Evolutionary conservation across 169 alveolate genomes (phyloP), one percentile per base, ranked within the genome.

Genomic region (Plasmodium inui): DNA sequence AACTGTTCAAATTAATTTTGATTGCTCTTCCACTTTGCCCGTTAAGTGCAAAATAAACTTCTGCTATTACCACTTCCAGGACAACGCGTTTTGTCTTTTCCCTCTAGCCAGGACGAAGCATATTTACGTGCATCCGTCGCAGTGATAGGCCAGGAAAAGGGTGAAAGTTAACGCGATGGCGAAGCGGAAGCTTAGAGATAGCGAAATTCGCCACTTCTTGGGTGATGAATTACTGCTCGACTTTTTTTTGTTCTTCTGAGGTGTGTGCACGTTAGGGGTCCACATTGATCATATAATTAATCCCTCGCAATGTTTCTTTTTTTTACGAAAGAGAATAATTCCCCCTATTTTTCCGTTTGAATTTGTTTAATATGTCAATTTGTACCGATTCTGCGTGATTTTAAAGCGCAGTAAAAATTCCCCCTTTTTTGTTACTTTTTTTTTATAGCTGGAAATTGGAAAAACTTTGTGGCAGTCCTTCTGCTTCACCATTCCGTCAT

Each of bases 1-100:
- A 79, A 57, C 44, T 55, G 57, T 88, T 22, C 78, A 41, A 79
- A 50, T 79, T 39, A 79, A 88, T 88, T 88, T 88, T 88, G 90
- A 88, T 88, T 88, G 71, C 57, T 79, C 82, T 34, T 88, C 78
- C 30, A 88, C 94, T 19, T 79, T 88, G 57, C 94, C 94, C 46
- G 57, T 80, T 50, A 88, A 88, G 72, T 88, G 94, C 53, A 88
- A 88, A 22, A 19, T 88, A 61, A 78, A 37, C 79, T 80, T 88
- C 41, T 88, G 86, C 73, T 88, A 79, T 80, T 39, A 67, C 46
- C 46, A 57, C 50, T 79, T 88, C 12, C 39, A 61, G 84, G 82
- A 88, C 82, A 55, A 67, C n/a, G 46, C 46, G 28, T 79, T 78
- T 44, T 41, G 71, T 73, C 22, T 67, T 14, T 57, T 88, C 50